A percentile compares a stretch with the other conserved stretches of the same genome.
phyloP scores from a whole-genome alignment of 805 yeast genomes.

The Candida anglica region DNA sequence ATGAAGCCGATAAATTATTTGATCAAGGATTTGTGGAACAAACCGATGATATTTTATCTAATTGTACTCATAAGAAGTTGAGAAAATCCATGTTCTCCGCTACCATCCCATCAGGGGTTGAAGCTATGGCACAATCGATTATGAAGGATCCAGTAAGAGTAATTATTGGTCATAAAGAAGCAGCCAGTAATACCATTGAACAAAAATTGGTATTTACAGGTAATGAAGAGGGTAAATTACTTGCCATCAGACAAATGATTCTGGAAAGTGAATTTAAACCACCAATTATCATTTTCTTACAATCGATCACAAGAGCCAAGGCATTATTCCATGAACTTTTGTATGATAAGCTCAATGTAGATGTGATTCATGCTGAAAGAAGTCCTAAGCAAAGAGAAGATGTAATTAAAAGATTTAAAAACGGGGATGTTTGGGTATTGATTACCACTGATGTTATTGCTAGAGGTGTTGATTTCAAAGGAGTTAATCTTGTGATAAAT shows the following conservation, averaged over 20 bases:
- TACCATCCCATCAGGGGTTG: slow-evolving; percentile 90
- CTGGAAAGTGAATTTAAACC: slow-evolving; percentile 84
- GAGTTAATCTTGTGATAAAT: slow-evolving; percentile 89
- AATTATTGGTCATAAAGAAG: slow-evolving; percentile 90
- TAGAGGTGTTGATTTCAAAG: slow-evolving; percentile 96
- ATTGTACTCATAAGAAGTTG: slow-evolving; percentile 48
- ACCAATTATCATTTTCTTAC: slow-evolving; percentile 88
- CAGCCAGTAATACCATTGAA: slow-evolving; percentile 79
- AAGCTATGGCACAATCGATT: slow-evolving; percentile 77
- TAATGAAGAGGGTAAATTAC: slow-evolving; percentile 89
- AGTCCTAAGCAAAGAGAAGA: slow-evolving; percentile 84
- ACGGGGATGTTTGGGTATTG: slow-evolving; percentile 92
- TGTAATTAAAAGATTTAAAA: slow-evolving; percentile 77
- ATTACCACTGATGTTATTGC: slow-evolving; percentile 95
- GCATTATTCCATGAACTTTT: slow-evolving; percentile 90
- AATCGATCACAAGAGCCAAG: slow-evolving; percentile 89
- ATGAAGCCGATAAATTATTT: slow-evolving; percentile 93
- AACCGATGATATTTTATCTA: slow-evolving; percentile 76
- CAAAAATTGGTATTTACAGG: slow-evolving; percentile 87
- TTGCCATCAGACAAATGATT: slow-evolving; percentile 87
- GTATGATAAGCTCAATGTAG: slow-evolving; percentile 89
- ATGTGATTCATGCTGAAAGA: slow-evolving; percentile 93
- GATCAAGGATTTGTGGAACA: slow-evolving; percentile 86
- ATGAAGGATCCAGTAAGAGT: slow-evolving; percentile 85
- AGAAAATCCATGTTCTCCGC: slow-evolving; percentile 89